phyloP scores from a whole-genome alignment of 148 eudicot genomes.

The Camellia japonica region DNA sequence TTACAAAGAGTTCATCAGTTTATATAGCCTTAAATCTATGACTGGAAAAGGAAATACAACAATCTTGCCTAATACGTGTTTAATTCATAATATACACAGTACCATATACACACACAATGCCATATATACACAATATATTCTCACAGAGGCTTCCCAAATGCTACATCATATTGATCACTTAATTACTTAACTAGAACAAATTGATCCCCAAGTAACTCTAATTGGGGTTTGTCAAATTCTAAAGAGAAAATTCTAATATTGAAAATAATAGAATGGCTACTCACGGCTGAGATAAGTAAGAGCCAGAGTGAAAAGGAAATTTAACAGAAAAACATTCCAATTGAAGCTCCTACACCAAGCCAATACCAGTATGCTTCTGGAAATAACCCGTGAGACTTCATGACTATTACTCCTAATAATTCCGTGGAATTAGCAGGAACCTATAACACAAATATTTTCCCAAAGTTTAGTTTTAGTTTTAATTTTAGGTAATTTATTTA shows the following conservation, averaged over 20 bases:
- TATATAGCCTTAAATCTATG: no score
- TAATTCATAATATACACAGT: no score
- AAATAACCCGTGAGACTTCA: slow-evolving; percentile 50
- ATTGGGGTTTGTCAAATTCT: background rate
- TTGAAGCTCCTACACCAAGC: slow-evolving; percentile 56
- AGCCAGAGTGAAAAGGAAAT: slow-evolving; percentile 33
- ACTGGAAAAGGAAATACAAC: no score
- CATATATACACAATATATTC: no score
- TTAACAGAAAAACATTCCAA: slow-evolving; percentile 47
- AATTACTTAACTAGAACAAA: background rate
- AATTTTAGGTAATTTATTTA: no score
- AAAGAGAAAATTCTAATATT: background rate
- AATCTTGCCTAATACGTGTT: no score
- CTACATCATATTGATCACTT: background rate
- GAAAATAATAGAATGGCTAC: background rate
- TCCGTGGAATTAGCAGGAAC: slow-evolving; percentile 7
- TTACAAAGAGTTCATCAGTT: no score
- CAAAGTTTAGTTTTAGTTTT: background rate
- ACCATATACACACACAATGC: no score
- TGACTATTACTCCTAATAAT: slow-evolving; percentile 34
- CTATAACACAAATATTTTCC: slow-evolving; percentile 8
- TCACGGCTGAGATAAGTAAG: slow-evolving; percentile 56
- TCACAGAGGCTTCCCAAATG: slow-evolving; percentile 32
- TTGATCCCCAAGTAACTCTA: background rate
- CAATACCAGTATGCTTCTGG: slow-evolving; percentile 58